A percentile compares a stretch with the other conserved stretches of the same genome.
Evolutionary conservation across 495 filamentous ascomycete genomes (phyloP).

Genomic region (Podospora conica): DNA sequence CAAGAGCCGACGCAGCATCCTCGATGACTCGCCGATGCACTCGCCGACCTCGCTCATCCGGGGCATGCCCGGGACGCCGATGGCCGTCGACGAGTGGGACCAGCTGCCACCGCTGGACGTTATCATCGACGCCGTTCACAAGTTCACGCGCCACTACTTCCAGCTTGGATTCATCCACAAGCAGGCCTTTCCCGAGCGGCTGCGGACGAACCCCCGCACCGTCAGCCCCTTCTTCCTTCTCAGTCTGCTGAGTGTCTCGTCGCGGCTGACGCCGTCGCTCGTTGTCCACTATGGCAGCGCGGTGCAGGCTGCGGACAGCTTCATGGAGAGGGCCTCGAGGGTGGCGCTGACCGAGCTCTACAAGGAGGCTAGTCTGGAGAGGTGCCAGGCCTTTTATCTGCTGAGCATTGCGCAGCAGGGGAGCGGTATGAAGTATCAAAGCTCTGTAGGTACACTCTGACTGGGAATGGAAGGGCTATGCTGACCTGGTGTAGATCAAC

Average conservation of each 20-base stretch:
- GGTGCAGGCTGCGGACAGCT: conserved; percentile 41
- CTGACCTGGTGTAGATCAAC: conserved; percentile 39
- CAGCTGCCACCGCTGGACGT: conserved; percentile 36
- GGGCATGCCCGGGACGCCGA: conserved; percentile 10
- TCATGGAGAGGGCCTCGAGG: conserved; percentile 42
- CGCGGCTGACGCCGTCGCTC: conserved; percentile 41
- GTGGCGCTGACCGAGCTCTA: conserved; percentile 44
- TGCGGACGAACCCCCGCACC: conserved; percentile 34
- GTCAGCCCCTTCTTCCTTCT: conserved; percentile 45
- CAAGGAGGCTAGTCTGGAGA: conserved; percentile 42
- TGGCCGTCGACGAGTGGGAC: conserved; percentile 37
- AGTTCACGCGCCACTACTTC: conserved; percentile 42
- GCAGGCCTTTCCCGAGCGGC: conserved; percentile 37
- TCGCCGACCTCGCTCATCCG: conserved; percentile 17
- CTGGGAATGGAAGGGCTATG: not conserved
- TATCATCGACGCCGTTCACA: conserved; percentile 40
- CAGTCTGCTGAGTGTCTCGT: conserved; percentile 42
- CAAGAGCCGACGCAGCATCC: conserved; percentile 34
- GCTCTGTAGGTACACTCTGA: conserved; percentile 32
- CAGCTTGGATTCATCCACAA: conserved; percentile 50
- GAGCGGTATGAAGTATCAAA: conserved; percentile 40
- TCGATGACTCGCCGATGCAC: conserved; percentile 22
- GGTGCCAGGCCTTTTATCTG: conserved; percentile 47
- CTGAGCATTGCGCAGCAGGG: conserved; percentile 49
- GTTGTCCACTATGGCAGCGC: conserved; percentile 38